phyloP scores from a whole-genome alignment of 1,139 yeast genomes.

The Pneumocystis wakefieldiae region DNA sequence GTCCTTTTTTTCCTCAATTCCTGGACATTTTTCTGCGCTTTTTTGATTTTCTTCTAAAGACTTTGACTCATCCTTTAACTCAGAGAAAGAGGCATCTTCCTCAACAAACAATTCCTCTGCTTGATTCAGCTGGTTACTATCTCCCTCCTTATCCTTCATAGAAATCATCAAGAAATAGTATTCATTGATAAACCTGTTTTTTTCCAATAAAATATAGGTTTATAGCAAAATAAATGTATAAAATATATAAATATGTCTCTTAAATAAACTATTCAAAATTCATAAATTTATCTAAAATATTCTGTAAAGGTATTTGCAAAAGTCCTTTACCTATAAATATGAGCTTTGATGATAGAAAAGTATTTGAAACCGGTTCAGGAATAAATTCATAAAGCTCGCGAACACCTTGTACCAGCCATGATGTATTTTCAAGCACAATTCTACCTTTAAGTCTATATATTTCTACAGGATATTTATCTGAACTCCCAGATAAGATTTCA shows the following conservation, averaged over 20 bases:
- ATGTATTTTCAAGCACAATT: slow-evolving; percentile 29
- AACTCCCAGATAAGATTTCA: slow-evolving; percentile 17
- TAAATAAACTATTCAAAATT: neutral
- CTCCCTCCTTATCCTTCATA: neutral
- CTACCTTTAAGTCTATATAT: slow-evolving; percentile 75
- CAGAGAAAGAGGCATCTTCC: neutral
- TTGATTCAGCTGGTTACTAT: neutral
- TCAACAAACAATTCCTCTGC: neutral
- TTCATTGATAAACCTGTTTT: neutral
- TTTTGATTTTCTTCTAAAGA: neutral
- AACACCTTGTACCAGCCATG: slow-evolving; percentile 78
- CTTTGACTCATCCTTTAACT: neutral
- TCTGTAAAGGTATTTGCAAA: neutral
- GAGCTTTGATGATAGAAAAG: slow-evolving; percentile 22
- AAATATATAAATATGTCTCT: neutral
- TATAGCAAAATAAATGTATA: neutral
- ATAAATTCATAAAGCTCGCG: slow-evolving; percentile 78
- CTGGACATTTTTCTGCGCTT: neutral
- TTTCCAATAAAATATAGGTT: neutral
- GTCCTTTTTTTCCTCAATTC: neutral
- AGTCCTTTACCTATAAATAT: slow-evolving; percentile 4
- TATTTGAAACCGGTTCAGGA: slow-evolving; percentile 27
- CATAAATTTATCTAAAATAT: neutral
- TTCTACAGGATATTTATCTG: slow-evolving; percentile 26
- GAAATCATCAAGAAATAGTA: neutral